Evolutionary conservation across 1,284 basidiomycete species (phyloP).

Genomic region (Marasmius oreades): DNA sequence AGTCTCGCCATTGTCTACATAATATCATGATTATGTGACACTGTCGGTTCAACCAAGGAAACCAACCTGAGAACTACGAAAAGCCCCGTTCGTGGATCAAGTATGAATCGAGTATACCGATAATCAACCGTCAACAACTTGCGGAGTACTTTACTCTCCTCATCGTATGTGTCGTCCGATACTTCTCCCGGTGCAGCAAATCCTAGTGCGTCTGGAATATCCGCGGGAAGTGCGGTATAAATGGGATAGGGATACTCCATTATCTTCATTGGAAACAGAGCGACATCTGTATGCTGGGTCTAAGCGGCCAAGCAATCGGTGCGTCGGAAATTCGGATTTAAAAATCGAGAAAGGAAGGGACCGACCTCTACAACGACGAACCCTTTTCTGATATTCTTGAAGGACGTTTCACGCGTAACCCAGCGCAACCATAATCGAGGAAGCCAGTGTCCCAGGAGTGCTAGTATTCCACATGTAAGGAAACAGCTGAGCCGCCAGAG

Average conservation of each 20-base stretch:
- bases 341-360: conserved; percentile 14
- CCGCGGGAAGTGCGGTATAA: conserved; percentile 69
- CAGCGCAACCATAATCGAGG: conserved; percentile 87
- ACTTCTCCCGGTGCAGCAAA: conserved; percentile 22
- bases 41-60: conserved; percentile 5
- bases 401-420: conserved; percentile 83
- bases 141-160: conserved; percentile 35
- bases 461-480: conserved; percentile 73
- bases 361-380: conserved; percentile 89
- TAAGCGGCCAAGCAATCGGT: conserved; percentile 26
- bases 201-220: conserved; percentile 3
- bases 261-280: conserved; percentile 67
- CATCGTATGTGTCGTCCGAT: conserved; percentile 25
- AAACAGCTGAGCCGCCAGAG: conserved; percentile 76
- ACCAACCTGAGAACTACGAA: conserved; percentile 80
- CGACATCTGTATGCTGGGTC: conserved; percentile 81
- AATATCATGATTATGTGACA: conserved; percentile 1
- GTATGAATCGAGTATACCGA: conserved; percentile 87
- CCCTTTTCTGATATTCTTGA: conserved; percentile 68
- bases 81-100: conserved; percentile 82
- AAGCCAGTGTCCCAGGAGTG: conserved; percentile 90
- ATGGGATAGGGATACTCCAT: conserved; percentile 76
- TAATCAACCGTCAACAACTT: conserved; percentile 69
- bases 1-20: conserved; percentile 89
- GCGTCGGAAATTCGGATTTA: conserved; percentile 5